phyloP scores from a whole-genome alignment of 2,329 filamentous ascomycete genomes.

The Fusarium graminum region DNA sequence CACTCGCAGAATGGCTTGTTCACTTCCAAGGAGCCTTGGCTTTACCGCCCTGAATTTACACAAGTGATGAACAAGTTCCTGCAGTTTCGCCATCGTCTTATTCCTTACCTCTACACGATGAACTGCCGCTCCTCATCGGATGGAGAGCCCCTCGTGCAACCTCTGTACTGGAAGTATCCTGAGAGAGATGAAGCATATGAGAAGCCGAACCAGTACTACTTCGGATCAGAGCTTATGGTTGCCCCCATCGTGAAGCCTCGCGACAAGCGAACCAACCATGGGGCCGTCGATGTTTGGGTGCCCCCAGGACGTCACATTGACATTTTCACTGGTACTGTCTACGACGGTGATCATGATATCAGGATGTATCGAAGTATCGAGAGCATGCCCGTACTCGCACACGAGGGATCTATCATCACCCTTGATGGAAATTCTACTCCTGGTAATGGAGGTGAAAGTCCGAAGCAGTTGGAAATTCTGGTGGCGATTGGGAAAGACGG shows the following conservation, averaged over 20 bases:
- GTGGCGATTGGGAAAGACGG: conserved; percentile 63
- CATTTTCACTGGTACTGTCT: conserved; percentile 68
- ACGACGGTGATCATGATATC: conserved; percentile 68
- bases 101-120: conserved; percentile 72
- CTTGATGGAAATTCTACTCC: conserved; percentile 61
- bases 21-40: conserved; percentile 73
- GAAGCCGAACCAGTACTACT: conserved; percentile 70
- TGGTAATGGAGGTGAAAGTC: conserved; percentile 62
- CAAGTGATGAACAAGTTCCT: conserved; percentile 64
- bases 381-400: conserved; percentile 65
- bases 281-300: conserved; percentile 66
- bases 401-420: conserved; percentile 69
- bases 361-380: conserved; percentile 64
- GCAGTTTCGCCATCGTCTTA: conserved; percentile 67
- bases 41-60: conserved; percentile 61
- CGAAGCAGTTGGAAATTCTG: conserved; percentile 62
- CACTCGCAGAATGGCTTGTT: conserved; percentile 71
- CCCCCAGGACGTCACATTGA: conserved; percentile 68
- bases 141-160: conserved; percentile 67
- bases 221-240: conserved; percentile 69
- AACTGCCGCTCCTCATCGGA: conserved; percentile 61
- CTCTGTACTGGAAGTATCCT: conserved; percentile 73
- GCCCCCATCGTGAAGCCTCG: conserved; percentile 67
- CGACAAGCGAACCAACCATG: conserved; percentile 61
- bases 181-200: conserved; percentile 66